Evolutionary conservation across 306 rosid species (phyloP), one percentile per base, ranked within the genome.

Genomic region (Corylus avellana): DNA sequence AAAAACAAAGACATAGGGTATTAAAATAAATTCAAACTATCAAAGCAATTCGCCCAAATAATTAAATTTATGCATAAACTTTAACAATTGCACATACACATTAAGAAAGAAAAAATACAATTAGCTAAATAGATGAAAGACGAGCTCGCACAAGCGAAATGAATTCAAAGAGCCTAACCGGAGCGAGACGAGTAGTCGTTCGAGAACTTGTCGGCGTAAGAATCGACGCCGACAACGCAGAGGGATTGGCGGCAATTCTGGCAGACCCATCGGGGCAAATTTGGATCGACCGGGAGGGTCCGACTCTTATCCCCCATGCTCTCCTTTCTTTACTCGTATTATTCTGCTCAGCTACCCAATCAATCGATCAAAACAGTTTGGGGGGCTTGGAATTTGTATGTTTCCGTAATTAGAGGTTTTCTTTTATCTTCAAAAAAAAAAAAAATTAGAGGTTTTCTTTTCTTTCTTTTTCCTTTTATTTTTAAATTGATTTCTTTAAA

Each of bases 231-330:
- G 77, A 91, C 86, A 84, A 96, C 54, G 84, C 92, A 89, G 69
- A 93, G 94, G 17, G 89, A 69, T 80, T 90, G 89, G 77, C 91
- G 97, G 85, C 98, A 96, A 84, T 91, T 93, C 90, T 96, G 99
- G 80, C 98, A 96, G 77, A 79, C 85, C 93, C 93, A 93, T 82
- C 96, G 87, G 55, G 96, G 97, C 27, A 93, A 59, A 70, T 84
- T 96, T 75, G 94, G 96, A 79, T 93, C 97, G 81, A 80, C 92
- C 85, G 94, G 89, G 5, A 90, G 83, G 91, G 75, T 82, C 87
- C 94, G 93, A 85, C 87, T 86, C 87, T 82, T 90, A 51, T 90
- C 93, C 4, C 66, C 81, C 88, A 89, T 81, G 25, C n/a, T n/a
- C 20, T 22, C 54, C 51, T 81, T 78, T 76, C 74, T 59, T 68